Evolutionary conservation across 2,329 filamentous ascomycete species (phyloP), one percentile per base, ranked within the genome.

Genomic region (Fusarium fracticaudum): DNA sequence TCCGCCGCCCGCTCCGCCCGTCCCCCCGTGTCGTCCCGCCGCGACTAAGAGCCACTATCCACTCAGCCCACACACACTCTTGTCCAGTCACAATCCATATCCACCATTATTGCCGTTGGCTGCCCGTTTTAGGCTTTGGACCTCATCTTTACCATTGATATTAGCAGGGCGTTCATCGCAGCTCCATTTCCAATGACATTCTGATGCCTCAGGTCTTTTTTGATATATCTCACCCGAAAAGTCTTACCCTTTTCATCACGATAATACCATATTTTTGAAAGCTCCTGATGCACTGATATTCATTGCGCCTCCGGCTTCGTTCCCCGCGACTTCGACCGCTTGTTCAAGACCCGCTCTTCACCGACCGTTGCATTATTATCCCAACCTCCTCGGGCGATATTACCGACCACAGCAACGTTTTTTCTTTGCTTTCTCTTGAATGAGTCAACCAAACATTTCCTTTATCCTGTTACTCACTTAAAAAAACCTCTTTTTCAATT

Each of bases 311-410:
- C 68, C 71, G 73, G 73, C 69, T 64, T 77, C 57, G 63, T 68
- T 75, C 67, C 69, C 69, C 55, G 58, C 45, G 53, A 64, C 58
- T 67, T 75, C 72, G 75, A 76, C 73, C 71, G 69, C 72, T 75
- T 64, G 64, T 75, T 62, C 60, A 74, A 72, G 76, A 77, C 76
- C 76, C 76, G 75, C 76, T 76, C 70, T 66, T 75, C 72, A 75
- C 72, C 72, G 72, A 75, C 72, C 72, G 72, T 73, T 75, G 63
- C 67, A 69, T 50, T 53, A 65, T 60, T 63, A 69, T 75, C 75
- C 76, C 76, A 77, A 58, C 75, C 76, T 75, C 71, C 76, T 71
- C 48, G 47, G 60, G 53, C 69, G 64, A 75, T 67, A 67, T 67
- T 69, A 69, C 67, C 71, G 64, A 71, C 68, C 57, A 66, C 58